These are phyloP conservation scores for Trichoderma aggressivum DNA, from an alignment of 2,329 filamentous ascomycete genomes.

Conservation along the genomic window DNA sequence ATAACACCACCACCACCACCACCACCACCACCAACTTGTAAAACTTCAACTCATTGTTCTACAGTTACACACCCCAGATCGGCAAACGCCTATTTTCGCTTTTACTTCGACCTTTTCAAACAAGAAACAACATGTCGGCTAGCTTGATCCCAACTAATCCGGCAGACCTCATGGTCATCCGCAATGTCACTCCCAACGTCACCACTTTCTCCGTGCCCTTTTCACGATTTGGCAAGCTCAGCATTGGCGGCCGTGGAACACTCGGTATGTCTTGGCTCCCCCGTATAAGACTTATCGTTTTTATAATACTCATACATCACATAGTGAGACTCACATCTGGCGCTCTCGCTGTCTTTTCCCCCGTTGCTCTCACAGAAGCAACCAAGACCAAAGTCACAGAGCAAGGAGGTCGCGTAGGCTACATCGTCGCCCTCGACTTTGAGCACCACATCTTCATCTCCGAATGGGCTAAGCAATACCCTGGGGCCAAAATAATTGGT, in stretches of 20 bases:
- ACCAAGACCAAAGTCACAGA: slow-evolving; percentile 62
- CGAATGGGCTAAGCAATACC: slow-evolving; percentile 77
- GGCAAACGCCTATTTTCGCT: neutral
- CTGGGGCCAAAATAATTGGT: slow-evolving; percentile 74
- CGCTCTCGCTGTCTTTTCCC: slow-evolving; percentile 83
- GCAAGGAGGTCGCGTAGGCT: slow-evolving; percentile 68
- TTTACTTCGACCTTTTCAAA: neutral
- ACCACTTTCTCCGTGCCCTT: slow-evolving; percentile 82
- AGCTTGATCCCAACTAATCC: slow-evolving; percentile 69
- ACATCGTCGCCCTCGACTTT: slow-evolving; percentile 82
- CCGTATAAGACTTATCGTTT: neutral
- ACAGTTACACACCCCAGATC: neutral
- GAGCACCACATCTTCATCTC: slow-evolving; percentile 95
- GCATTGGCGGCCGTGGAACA: slow-evolving; percentile 83
- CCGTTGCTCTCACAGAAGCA: slow-evolving; percentile 76
- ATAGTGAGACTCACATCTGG: slow-evolving; percentile 75
- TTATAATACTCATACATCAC: neutral
- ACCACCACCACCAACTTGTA: neutral
- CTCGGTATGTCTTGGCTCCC: slow-evolving; percentile 55
- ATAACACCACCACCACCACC: neutral
- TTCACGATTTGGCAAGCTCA: slow-evolving; percentile 71
- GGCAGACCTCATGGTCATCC: slow-evolving; percentile 83
- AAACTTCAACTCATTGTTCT: neutral
- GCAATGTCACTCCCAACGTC: slow-evolving; percentile 75
- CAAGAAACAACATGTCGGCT: slow-evolving; percentile 48